Evolutionary conservation across 1,284 basidiomycete genomes (phyloP).

Genomic region (Rhodotorula sp.): DNA sequence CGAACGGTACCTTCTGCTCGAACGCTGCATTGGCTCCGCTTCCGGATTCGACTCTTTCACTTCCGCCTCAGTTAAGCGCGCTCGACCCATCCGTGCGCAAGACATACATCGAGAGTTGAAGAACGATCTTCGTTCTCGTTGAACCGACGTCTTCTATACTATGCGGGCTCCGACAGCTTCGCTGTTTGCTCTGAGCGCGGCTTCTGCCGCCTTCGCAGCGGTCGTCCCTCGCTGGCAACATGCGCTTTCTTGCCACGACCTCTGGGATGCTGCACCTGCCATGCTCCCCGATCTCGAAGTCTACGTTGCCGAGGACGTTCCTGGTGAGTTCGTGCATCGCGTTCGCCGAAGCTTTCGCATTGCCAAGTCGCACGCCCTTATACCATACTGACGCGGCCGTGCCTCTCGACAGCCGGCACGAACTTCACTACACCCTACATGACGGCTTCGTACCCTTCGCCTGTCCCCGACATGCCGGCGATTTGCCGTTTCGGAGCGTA

Average conservation of each 20-base stretch:
- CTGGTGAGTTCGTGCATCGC: not conserved
- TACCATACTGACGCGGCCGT: not conserved
- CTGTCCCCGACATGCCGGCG: constrained; percentile 23
- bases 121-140: no score
- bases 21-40: no score
- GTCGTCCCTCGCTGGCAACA: constrained; percentile 3
- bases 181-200: not conserved
- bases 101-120: no score
- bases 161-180: not conserved
- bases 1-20: no score
- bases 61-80: no score
- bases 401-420: constrained; percentile 4
- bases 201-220: not conserved
- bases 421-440: not conserved
- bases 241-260: not conserved
- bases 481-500: constrained; percentile 39
- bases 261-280: not conserved
- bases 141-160: no score
- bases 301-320: not conserved
- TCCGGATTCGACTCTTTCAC: no score
- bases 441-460: constrained; percentile 9
- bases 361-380: no score
- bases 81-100: no score
- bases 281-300: not conserved
- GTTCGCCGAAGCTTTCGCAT: not conserved